Conservation (phyloP, 2,329 filamentous ascomycete genomes). For the Exophiala spinifera region DNA sequence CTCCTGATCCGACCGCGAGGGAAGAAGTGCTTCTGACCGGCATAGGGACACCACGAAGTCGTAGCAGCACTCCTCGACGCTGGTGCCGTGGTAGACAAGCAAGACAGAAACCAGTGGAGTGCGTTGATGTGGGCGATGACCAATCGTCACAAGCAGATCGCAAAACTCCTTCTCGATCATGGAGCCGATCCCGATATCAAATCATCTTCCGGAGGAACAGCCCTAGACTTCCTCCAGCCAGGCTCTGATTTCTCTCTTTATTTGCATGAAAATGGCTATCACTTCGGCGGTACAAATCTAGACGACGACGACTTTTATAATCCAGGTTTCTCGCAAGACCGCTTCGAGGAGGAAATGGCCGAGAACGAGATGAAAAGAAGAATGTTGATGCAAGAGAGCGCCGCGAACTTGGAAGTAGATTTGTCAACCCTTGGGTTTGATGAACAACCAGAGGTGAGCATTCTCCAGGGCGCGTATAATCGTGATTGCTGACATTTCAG, state of each 20-base stretch:
- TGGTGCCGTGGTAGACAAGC: conserved; percentile 83
- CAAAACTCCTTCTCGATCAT: conserved; percentile 86
- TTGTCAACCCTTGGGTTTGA: conserved; percentile 93
- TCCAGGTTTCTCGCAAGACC: conserved; percentile 84
- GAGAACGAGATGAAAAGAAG: conserved; percentile 92
- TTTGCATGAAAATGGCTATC: conserved; percentile 89
- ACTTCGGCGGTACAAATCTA: conserved; percentile 42
- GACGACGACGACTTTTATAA: conserved; percentile 80
- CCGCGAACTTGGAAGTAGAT: conserved; percentile 93
- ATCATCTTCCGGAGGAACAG: conserved; percentile 87
- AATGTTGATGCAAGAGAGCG: conserved; percentile 98
- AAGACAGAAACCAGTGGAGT: conserved; percentile 96
- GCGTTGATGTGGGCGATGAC: conserved; percentile 99
- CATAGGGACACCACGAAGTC: conserved; percentile 75
- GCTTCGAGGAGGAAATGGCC: conserved; percentile 94
- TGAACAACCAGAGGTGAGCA: conserved; percentile 70
- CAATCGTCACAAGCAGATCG: conserved; percentile 93
- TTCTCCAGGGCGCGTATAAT: conserved; percentile 47
- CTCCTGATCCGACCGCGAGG: not conserved
- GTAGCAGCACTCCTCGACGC: conserved; percentile 80
- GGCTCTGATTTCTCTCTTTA: conserved; percentile 97
- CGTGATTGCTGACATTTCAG: conserved; percentile 13
- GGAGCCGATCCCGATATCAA: conserved; percentile 95
- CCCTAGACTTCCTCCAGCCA: conserved; percentile 91
- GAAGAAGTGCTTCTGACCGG: not conserved